Percentiles rank a stretch among this genome's conserved stretches.
phyloP scores from a whole-genome alignment of 441 rosid species.

The Arabidopsis hybrid region DNA sequence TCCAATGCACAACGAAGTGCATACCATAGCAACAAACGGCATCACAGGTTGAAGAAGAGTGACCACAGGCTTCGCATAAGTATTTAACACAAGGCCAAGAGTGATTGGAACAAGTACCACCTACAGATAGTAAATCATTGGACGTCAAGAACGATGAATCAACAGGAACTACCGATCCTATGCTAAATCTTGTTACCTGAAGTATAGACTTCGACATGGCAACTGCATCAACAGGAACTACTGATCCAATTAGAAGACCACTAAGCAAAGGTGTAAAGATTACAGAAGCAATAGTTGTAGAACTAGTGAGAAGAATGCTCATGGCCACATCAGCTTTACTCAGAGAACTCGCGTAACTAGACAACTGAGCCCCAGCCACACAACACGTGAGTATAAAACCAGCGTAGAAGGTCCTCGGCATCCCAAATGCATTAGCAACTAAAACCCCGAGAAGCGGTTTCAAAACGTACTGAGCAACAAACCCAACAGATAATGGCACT shows the following conservation, averaged over 20 bases:
- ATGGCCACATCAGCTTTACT: constrained; percentile 93
- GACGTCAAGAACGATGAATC: constrained; percentile 3
- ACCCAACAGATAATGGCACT: constrained; percentile 82
- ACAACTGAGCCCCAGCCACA: constrained; percentile 91
- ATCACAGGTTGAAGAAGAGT: constrained; percentile 70
- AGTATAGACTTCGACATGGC: constrained; percentile 95
- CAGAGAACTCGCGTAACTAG: constrained; percentile 90
- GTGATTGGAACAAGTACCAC: constrained; percentile 89
- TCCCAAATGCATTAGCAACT: constrained; percentile 75
- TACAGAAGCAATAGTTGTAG: constrained; percentile 79
- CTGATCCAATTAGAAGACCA: constrained; percentile 86
- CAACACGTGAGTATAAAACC: constrained; percentile 91
- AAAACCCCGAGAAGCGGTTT: constrained; percentile 80
- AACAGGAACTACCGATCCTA: neutral
- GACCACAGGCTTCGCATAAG: constrained; percentile 87
- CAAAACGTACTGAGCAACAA: constrained; percentile 72
- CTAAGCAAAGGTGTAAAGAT: constrained; percentile 81
- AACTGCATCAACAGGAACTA: constrained; percentile 85
- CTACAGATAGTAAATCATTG: constrained; percentile 46
- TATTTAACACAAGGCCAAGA: constrained; percentile 82
- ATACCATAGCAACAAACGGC: constrained; percentile 94
- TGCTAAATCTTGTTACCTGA: constrained; percentile 60
- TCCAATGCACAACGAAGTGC: constrained; percentile 87
- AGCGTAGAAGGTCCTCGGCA: constrained; percentile 74
- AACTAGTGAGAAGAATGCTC: constrained; percentile 92